Evolutionary conservation across 306 rosid species (phyloP).

Genomic region (Senna siamea): DNA sequence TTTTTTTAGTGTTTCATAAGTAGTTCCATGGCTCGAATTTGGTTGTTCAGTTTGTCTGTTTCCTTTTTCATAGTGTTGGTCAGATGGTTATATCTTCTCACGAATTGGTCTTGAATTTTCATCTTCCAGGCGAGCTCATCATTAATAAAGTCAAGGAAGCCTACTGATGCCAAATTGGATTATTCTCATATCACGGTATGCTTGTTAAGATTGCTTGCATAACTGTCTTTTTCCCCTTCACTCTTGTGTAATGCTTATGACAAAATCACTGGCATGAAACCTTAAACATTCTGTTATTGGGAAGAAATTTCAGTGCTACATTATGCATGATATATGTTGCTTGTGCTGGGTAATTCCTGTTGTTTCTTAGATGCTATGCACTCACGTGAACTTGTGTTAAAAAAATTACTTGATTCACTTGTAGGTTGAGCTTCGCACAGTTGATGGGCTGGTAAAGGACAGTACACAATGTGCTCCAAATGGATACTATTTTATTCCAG

Average conservation of each 20-base stretch:
- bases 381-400: slow-evolving; percentile 9
- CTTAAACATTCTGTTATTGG: slow-evolving; percentile 1
- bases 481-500: slow-evolving; percentile 99
- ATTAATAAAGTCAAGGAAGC: slow-evolving; percentile 73
- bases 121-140: slow-evolving; percentile 75
- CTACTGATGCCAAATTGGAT: slow-evolving; percentile 75
- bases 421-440: slow-evolving; percentile 93
- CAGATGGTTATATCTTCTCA: background rate
- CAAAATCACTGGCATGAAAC: background rate
- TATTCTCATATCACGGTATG: slow-evolving; percentile 84
- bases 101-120: slow-evolving; percentile 12
- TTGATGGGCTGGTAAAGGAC: slow-evolving; percentile 93
- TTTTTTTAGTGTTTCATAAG: background rate
- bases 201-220: background rate
- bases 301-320: background rate
- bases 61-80: background rate
- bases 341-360: slow-evolving; percentile 13
- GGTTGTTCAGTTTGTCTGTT: background rate
- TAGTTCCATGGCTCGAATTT: background rate
- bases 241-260: background rate
- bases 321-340: background rate
- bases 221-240: background rate
- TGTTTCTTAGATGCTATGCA: slow-evolving; percentile 13
- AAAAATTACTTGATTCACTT: slow-evolving; percentile 27
- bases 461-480: slow-evolving; percentile 97